phyloP scores from a whole-genome alignment of 1,284 basidiomycete species.

The Tilletia caries region DNA sequence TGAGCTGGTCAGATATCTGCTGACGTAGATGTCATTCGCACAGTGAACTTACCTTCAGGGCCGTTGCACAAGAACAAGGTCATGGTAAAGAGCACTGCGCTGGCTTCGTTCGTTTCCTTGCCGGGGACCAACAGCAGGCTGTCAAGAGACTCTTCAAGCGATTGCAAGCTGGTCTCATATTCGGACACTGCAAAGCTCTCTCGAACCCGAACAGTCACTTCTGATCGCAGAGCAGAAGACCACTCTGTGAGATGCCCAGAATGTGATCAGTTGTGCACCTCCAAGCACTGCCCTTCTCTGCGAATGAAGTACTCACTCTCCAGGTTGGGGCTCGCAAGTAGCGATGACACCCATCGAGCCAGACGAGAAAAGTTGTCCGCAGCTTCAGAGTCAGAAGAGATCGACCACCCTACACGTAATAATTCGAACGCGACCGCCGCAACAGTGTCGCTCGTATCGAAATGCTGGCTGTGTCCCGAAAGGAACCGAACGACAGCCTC shows the following conservation, averaged over 20 bases:
- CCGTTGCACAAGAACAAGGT: constrained; percentile 10
- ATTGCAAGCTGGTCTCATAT: neutral
- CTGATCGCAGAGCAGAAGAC: neutral
- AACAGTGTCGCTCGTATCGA: neutral
- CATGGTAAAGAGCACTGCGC: neutral
- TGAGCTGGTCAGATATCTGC: neutral
- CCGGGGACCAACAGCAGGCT: neutral
- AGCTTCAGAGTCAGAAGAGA: neutral
- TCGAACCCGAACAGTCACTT: neutral
- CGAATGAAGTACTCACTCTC: neutral
- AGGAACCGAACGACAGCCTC: neutral
- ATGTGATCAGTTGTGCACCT: too few species aligned
- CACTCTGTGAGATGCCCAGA: neutral
- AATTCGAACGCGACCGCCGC: constrained; percentile 1
- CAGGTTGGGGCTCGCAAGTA: neutral
- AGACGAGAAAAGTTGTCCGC: neutral
- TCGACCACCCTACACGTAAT: neutral
- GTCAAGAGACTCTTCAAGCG: neutral
- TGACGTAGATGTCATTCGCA: too few species aligned
- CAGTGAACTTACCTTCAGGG: neutral
- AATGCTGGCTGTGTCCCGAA: neutral
- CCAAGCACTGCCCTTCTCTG: too few species aligned
- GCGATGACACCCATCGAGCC: neutral
- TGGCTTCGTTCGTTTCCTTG: neutral
- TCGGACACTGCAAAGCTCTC: neutral